Evolutionary conservation across 495 filamentous ascomycete genomes (phyloP).

Genomic region (Recurvomyces mirabilis): DNA sequence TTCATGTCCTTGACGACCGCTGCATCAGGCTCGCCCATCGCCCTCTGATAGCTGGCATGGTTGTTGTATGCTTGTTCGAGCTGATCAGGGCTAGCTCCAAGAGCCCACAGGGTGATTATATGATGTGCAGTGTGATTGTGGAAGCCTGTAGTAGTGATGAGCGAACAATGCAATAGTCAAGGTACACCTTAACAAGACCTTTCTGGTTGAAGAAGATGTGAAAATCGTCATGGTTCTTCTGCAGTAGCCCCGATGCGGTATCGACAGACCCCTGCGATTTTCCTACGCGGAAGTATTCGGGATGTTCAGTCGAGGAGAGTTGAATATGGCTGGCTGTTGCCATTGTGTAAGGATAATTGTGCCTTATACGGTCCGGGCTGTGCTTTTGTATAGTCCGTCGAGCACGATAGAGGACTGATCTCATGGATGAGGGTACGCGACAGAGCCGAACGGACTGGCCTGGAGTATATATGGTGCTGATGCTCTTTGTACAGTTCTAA

Average conservation of each 20-base stretch:
- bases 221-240: slow-evolving; percentile 61
- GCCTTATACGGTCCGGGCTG: no score
- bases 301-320: slow-evolving; percentile 44
- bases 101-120: slow-evolving; percentile 61
- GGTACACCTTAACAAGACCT: slow-evolving; percentile 12
- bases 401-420: no score
- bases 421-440: no score
- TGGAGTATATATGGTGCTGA: no score
- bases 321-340: slow-evolving; percentile 53
- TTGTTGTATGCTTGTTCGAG: slow-evolving; percentile 48
- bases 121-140: slow-evolving; percentile 59
- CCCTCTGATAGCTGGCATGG: slow-evolving; percentile 53
- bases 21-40: slow-evolving; percentile 31
- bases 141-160: slow-evolving; percentile 32
- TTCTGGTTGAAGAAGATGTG: slow-evolving; percentile 66
- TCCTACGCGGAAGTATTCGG: slow-evolving; percentile 41
- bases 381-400: no score
- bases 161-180: background rate
- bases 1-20: slow-evolving; percentile 40
- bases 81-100: slow-evolving; percentile 49
- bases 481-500: no score
- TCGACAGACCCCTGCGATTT: slow-evolving; percentile 48
- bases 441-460: no score
- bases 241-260: slow-evolving; percentile 52
- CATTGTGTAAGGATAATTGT: no score